Evolutionary conservation across 306 rosid species (phyloP).

Genomic region (Notholithocarpus densiflorus): DNA sequence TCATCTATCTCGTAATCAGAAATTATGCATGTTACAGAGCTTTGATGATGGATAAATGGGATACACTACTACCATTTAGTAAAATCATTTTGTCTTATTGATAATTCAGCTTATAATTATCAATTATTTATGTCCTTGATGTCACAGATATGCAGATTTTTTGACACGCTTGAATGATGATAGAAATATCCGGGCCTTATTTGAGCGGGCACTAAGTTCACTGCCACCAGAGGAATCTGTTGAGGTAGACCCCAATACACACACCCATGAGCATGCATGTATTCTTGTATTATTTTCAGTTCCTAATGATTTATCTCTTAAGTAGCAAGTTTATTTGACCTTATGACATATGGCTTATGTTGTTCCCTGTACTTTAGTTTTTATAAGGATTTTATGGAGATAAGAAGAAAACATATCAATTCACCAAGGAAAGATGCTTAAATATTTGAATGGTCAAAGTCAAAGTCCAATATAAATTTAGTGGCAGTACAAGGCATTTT

Average conservation of each 20-base stretch:
- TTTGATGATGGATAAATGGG: conserved; percentile 11
- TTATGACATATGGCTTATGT: neutral
- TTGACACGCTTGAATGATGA: conserved; percentile 91
- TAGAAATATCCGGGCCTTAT: conserved; percentile 90
- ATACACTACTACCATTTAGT: too few species aligned
- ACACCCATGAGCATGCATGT: neutral
- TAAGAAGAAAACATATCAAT: too few species aligned
- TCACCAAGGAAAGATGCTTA: too few species aligned
- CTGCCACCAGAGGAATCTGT: conserved; percentile 73
- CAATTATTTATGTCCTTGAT: conserved; percentile 21
- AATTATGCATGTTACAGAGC: neutral
- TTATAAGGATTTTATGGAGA: too few species aligned
- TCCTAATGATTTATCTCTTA: neutral
- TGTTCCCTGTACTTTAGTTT: too few species aligned
- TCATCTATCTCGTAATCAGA: conserved; percentile 23
- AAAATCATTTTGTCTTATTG: neutral
- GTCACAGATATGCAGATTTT: conserved; percentile 88
- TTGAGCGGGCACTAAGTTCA: conserved; percentile 88
- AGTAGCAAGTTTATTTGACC: neutral
- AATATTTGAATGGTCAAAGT: too few species aligned
- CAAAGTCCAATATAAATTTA: too few species aligned
- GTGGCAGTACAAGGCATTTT: too few species aligned
- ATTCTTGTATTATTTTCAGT: neutral
- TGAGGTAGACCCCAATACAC: conserved; percentile 52
- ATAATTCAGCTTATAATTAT: neutral